Base-by-base conservation (phyloP, 202 grass and related monocot genomes). In the Brachypodium distachyon region DNA sequence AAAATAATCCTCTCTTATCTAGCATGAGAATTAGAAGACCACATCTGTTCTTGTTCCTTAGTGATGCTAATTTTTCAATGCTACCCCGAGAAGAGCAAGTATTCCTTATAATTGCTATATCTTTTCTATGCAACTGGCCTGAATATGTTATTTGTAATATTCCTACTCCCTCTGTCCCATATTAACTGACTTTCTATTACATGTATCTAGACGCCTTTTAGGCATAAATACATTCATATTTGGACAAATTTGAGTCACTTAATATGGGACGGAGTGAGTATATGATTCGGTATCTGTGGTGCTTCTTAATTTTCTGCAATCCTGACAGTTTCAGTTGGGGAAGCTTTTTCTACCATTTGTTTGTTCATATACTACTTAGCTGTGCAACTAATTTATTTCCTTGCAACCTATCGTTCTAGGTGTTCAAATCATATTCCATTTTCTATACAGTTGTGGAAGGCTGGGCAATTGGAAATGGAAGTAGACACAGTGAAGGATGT, bases 401-500 rank as follows among this genome's bases (percentile, higher is more conserved):
- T 72, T 55, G 33, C 50, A 25, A 25, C 34, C 50, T 73, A 55
- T 39, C 9, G 16, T 26, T 41, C 9, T 41, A 36, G 56, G 33
- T 73, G 9, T 22, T 73, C 51, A 40, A 55, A 27, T 55, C 39
- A 1, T 54, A 25, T 27, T 73, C 17, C 14, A 56, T 73, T 40
- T 56, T n/a, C 14, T 19, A 50, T 38, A 63, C 73, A 77, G 73
- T 56, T 77, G 40, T 10, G 8, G 28, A 25, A 63, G 41, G n/a
- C 61, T 23, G 36, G 25, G 39, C 54, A 77, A 17, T 77, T 12
- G 0, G 57, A 77, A 56, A 92, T 92, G 90, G 90, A 92, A 33
- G 22, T 88, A 27, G 70, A 69, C 44, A 83, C 58, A 55, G 46
- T 92, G 72, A 82, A 78, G 79, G 74, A 92, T 76, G 70, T 75